Percentiles rank a stretch among this genome's conserved stretches.
Conservation (phyloP, 2,329 filamentous ascomycete genomes). For the Pseudogymnoascus destructans region DNA sequence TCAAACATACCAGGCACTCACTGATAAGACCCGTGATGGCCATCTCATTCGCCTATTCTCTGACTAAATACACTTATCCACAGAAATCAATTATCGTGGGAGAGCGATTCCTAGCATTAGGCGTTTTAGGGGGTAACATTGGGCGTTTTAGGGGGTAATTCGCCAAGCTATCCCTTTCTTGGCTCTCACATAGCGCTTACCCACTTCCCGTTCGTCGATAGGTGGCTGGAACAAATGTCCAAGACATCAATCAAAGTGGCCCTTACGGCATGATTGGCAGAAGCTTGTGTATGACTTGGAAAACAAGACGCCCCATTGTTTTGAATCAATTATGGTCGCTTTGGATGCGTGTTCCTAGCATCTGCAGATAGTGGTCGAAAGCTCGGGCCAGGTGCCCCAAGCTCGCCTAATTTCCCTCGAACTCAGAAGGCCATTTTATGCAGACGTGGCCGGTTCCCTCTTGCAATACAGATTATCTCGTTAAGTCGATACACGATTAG, state of each 20-base stretch:
- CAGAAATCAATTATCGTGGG: not conserved
- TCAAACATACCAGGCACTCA: not conserved
- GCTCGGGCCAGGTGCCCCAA: too few relatives aligned
- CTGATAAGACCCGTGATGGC: not conserved
- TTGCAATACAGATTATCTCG: too few relatives aligned
- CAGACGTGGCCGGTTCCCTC: too few relatives aligned
- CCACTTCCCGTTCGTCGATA: not conserved
- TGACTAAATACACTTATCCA: not conserved
- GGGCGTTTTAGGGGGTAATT: not conserved
- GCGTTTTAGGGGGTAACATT: not conserved
- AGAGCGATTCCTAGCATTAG: not conserved
- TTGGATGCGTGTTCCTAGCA: not conserved
- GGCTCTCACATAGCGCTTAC: not conserved
- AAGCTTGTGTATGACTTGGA: not conserved
- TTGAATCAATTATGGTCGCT: not conserved
- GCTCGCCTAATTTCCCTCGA: too few relatives aligned
- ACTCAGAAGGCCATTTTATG: too few relatives aligned
- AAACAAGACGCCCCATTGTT: not conserved
- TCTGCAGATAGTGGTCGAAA: not conserved
- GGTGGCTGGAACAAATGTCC: not conserved
- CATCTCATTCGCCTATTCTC: not conserved
- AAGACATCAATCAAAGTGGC: not conserved
- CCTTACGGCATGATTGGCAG: not conserved
- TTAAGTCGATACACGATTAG: too few relatives aligned
- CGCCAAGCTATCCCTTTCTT: constrained; percentile 3